Percentiles rank a stretch among this genome's conserved stretches.
These are phyloP conservation scores for Erysimum cheiri DNA, from an alignment of 441 rosid genomes.

Conservation along the genomic window DNA sequence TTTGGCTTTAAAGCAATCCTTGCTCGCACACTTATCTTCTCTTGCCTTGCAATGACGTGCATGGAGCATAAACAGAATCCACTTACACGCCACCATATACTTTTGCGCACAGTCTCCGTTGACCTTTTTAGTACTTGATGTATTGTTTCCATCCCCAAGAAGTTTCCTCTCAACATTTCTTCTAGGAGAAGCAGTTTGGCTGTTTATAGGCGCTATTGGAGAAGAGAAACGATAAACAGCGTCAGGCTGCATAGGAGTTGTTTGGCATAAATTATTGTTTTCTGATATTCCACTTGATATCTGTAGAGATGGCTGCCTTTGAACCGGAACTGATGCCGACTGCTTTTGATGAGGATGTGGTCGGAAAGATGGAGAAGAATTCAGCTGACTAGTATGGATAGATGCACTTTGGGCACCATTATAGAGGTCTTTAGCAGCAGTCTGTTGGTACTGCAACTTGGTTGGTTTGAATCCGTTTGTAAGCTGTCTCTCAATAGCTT, in stretches of 20 bases:
- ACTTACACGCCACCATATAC: conserved; percentile 22
- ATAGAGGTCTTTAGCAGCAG: background rate
- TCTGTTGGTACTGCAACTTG: conserved; percentile 15
- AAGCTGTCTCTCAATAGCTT: conserved; percentile 7
- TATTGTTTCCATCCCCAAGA: conserved; percentile 47
- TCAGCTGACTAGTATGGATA: conserved; percentile 11
- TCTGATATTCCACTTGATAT: conserved; percentile 9
- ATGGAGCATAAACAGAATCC: conserved; percentile 83
- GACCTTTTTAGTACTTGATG: conserved; percentile 55
- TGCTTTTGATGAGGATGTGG: conserved; percentile 12
- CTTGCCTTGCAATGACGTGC: conserved; percentile 77
- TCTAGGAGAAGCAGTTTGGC: conserved; percentile 50
- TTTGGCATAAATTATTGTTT: conserved; percentile 50
- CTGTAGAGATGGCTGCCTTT: conserved; percentile 19
- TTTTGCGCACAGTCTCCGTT: conserved; percentile 38
- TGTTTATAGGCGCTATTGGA: conserved; percentile 54
- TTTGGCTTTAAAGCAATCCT: conserved; percentile 59
- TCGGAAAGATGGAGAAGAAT: conserved; percentile 27
- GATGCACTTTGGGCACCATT: background rate
- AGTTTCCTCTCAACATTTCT: conserved; percentile 45
- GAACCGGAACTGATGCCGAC: conserved; percentile 17
- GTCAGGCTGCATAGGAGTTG: conserved; percentile 66
- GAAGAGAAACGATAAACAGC: conserved; percentile 59
- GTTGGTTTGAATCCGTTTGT: conserved; percentile 8
- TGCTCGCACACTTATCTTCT: conserved; percentile 68